These are phyloP conservation scores for Rubia balearica DNA, from an alignment of 305 asterid species.

Conservation along the genomic window DNA sequence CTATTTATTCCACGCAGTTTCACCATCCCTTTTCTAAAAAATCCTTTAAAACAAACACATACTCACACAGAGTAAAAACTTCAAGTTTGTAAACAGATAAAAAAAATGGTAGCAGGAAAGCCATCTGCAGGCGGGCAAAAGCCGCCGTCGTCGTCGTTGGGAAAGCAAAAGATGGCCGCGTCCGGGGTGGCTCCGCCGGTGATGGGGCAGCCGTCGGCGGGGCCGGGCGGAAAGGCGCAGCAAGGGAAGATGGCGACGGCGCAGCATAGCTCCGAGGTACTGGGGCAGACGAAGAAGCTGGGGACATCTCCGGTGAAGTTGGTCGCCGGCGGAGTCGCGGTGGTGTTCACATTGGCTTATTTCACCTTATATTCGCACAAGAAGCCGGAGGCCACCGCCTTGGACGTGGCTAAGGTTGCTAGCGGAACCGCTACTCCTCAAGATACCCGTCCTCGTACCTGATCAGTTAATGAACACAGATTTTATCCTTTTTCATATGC, in stretches of 20 bases:
- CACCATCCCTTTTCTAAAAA: background rate
- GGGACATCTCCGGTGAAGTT: conserved; percentile 37
- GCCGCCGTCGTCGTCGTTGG: conserved; percentile 36
- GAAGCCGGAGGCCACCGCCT: conserved; percentile 69
- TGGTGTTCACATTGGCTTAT: conserved; percentile 35
- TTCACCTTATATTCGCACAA: conserved; percentile 54
- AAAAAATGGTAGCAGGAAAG: conserved; percentile 27
- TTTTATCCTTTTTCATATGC: background rate
- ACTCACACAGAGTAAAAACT: background rate
- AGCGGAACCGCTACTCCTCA: conserved; percentile 40
- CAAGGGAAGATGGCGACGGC: conserved; percentile 40
- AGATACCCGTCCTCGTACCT: conserved; percentile 47
- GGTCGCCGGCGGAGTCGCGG: conserved; percentile 44
- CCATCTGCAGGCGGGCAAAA: conserved; percentile 36
- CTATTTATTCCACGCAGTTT: conserved; percentile 3
- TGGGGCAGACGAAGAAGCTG: conserved; percentile 43
- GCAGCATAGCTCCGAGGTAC: conserved; percentile 50
- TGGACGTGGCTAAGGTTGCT: conserved; percentile 68
- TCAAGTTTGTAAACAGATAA: background rate
- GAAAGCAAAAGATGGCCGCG: conserved; percentile 26
- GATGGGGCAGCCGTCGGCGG: conserved; percentile 22
- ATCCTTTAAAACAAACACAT: background rate
- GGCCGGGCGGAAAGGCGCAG: conserved; percentile 24
- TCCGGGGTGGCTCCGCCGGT: conserved; percentile 25
- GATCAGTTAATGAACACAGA: background rate